Evolutionary conservation across 805 yeast species (phyloP), one percentile per base, ranked within the genome.

Genomic region (Candida mattraensis): DNA sequence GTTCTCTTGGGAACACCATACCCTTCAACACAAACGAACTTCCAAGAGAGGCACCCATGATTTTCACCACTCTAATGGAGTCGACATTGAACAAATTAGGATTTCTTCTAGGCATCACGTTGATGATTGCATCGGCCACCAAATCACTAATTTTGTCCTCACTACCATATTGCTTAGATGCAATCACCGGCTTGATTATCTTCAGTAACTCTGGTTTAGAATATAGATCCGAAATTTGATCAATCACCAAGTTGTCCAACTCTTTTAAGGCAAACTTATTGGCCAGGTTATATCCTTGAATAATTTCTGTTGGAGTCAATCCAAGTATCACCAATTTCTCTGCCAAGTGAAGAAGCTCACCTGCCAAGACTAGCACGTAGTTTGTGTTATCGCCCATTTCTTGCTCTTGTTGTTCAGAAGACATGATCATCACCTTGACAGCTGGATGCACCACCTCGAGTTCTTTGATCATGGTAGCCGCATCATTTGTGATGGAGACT

Each of bases 351-450:
- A 93, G 73, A 39, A 93, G 68, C 61, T 93, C 98, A 37, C 98
- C 98, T 17, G 97, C 96, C 44, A 93, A 73, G 23, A 91, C 78
- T 50, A 93, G 75, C 26, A 93, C 98, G 45, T 89, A 74, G 63
- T 91, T 93, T 16, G 97, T 86, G 54, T 86, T 87, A 64, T 93
- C 99, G 42, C 99, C 99, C 87, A 91, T 84, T 69, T 91, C 99
- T 51, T 79, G 76, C 61, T 93, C 96, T 66, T 93, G 99, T 68
- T 93, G 99, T 60, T 91, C 86, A 10, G 95, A 80, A 14, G 98
- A 95, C 97, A 88, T 88, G 37, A 91, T 93, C 44, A 93, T 74
- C 30, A 93, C 78, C 63, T 91, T 93, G 8, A 93, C 99, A 3
- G 96, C 98, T 5, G 99, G 99, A 60, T 91, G 98, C 30, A 93